phyloP scores from a whole-genome alignment of 768 basidiomycete genomes.

The Mycena belliarum region DNA sequence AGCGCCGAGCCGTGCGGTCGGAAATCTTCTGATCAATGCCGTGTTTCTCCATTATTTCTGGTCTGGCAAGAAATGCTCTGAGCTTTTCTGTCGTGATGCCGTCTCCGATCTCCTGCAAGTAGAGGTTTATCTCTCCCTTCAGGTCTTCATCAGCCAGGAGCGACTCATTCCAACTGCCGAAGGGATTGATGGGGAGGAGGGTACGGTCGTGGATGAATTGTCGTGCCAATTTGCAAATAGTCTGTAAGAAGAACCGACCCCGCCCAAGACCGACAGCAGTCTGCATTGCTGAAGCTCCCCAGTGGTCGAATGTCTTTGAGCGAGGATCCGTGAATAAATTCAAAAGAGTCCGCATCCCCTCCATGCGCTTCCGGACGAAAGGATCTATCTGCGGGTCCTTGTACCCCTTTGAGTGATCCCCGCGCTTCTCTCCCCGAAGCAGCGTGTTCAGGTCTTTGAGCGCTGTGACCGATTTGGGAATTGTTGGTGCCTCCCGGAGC shows the following conservation, averaged over 20 bases:
- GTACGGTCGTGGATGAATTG: neutral
- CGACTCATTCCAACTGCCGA: conserved; percentile 10
- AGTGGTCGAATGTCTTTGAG: neutral
- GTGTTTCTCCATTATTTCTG: conserved; percentile 1
- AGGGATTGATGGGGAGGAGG: conserved; percentile 9
- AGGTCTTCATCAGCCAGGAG: conserved; percentile 23
- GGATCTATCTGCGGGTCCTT: neutral
- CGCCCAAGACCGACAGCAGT: neutral
- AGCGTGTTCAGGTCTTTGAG: neutral
- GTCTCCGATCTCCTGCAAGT: conserved; percentile 24
- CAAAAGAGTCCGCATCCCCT: neutral
- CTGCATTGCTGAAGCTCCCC: neutral
- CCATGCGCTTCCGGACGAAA: neutral
- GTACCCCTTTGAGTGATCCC: neutral
- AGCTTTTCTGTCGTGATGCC: conserved; percentile 22
- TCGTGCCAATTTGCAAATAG: neutral
- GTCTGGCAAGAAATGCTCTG: neutral
- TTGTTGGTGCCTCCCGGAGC: neutral
- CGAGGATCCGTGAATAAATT: neutral
- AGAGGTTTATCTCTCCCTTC: conserved; percentile 11
- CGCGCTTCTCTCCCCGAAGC: neutral
- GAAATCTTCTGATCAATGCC: neutral
- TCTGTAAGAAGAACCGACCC: neutral
- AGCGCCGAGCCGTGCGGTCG: neutral
- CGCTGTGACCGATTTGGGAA: neutral